phyloP scores from a whole-genome alignment of 768 basidiomycete species.

The Suillus tomentosus region DNA sequence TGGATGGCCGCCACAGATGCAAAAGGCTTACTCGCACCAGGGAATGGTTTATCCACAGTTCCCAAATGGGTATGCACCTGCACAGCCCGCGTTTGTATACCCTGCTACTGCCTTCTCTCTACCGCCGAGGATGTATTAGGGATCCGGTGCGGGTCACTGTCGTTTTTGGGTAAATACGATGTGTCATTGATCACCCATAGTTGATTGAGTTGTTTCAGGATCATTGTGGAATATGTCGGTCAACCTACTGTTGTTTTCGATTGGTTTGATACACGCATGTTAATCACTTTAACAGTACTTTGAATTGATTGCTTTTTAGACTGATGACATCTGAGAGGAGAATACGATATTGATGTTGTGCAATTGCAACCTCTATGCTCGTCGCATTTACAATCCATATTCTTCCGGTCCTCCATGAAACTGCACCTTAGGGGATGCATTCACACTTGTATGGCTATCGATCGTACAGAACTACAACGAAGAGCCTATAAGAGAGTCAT shows the following conservation, averaged over 20 bases:
- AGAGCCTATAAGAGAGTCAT: not conserved
- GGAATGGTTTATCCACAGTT: constrained; percentile 14
- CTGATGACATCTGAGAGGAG: not conserved
- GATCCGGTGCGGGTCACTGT: not conserved
- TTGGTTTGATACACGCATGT: not conserved
- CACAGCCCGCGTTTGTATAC: constrained; percentile 21
- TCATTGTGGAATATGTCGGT: not conserved
- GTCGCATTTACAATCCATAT: not conserved
- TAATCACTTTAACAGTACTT: not conserved
- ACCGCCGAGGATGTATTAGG: constrained; percentile 11
- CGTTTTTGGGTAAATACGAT: not conserved
- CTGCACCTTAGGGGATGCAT: not conserved
- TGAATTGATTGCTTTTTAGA: not conserved
- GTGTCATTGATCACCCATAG: not conserved
- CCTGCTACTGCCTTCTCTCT: constrained; percentile 18
- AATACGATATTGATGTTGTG: not conserved
- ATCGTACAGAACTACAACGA: not conserved
- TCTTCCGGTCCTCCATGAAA: not conserved
- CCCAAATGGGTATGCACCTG: constrained; percentile 26
- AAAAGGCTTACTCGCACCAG: constrained; percentile 2
- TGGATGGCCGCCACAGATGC: constrained; percentile 6
- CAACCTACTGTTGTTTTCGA: not conserved
- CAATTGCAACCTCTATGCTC: not conserved
- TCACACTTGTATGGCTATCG: not conserved
- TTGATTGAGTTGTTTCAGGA: not conserved